A percentile compares a stretch with the other conserved stretches of the same genome.
Evolutionary conservation across 768 basidiomycete genomes (phyloP).

Genomic region (Termitomyces sp.): DNA sequence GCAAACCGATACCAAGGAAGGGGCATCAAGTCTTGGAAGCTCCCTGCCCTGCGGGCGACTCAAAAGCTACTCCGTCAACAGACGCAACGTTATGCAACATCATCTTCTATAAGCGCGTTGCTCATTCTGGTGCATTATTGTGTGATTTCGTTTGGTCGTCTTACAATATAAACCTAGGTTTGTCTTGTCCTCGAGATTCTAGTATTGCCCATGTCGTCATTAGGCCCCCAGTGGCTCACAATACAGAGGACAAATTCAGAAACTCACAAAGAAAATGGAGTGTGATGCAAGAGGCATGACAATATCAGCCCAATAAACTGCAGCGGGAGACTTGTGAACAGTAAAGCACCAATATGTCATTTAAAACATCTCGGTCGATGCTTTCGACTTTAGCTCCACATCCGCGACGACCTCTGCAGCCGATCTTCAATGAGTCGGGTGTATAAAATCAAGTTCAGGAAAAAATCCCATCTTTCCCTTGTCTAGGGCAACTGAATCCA

Average conservation of each 20-base stretch:
- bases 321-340: background rate
- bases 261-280: too few relatives aligned
- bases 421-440: background rate
- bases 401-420: background rate
- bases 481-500: background rate
- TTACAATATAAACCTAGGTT: background rate
- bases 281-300: background rate
- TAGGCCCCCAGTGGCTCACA: background rate
- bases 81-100: background rate
- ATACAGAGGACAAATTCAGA: background rate
- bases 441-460: background rate
- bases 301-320: too few relatives aligned
- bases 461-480: background rate
- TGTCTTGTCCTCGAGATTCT: background rate
- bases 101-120: background rate
- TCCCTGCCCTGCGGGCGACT: background rate
- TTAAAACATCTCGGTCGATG: background rate
- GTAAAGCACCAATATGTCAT: background rate
- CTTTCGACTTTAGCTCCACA: background rate
- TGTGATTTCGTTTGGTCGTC: background rate
- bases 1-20: background rate
- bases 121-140: background rate
- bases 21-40: background rate
- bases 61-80: background rate
- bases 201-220: background rate